Base-by-base conservation (phyloP, 805 yeast genomes). In the Saccharomyces jurei region DNA sequence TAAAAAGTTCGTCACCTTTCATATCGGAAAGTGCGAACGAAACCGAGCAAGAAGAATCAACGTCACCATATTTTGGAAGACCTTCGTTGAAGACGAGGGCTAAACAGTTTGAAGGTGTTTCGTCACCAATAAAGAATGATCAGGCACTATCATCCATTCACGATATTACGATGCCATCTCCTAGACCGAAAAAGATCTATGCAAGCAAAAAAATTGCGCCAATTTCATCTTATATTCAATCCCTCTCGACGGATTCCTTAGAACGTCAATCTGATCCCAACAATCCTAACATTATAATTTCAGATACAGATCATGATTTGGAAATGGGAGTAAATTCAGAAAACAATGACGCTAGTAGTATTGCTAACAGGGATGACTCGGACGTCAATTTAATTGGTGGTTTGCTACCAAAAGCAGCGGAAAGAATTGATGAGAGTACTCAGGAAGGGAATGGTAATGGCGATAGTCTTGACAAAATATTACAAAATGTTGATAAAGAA, bases 381-480 rank as follows among this genome's bases (percentile, higher is more conserved):
- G 64, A 61, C 53, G 66, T 63, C 21, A 61, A 63, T 22, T 54
- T 62, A 6, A 48, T 62, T 30, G 64, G 60, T 9, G 50, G 50
- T 32, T 17, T 17, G 21, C 22, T 8, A 8, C 44, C 48, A 25
- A 49, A 47, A 9, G 14, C 36, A 4, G 22, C 41, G 14, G n/a
- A 17, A 8, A 27, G 6, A 17, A 32, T 13, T 29, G 31, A 44
- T 30, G 41, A 49, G 13, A 36, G 25, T 22, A 36, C 22, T 17
- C 44, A 17, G 22, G 49, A 27, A 21, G 10, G 21, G 22, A 46
- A 46, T 26, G 44, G 11, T 36, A 36, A 36, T 17, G 17, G 17
- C 10, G 44, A 36, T 22, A 46, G 49, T 25, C 36, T 50, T 26
- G 50, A n/a, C 26, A 52, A 47, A 30, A 46, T 54, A 29, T 48